Percentiles rank a stretch among this genome's conserved stretches.
phyloP scores from a whole-genome alignment of 805 yeast genomes.

The Metschnikowia arizonensis region DNA sequence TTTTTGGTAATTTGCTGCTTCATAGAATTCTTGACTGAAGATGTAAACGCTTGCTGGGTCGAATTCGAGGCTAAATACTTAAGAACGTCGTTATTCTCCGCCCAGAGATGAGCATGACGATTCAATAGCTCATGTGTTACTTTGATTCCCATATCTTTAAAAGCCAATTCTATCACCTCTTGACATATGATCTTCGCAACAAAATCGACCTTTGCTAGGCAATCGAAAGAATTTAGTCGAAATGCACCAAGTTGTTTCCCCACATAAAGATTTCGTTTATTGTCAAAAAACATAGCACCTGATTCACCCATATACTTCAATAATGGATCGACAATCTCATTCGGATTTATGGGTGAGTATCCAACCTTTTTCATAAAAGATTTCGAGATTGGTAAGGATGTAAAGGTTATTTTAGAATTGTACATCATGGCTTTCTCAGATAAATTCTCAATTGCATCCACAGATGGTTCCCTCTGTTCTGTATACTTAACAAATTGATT shows the following conservation, averaged over 20 bases:
- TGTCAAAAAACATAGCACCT: constrained; percentile 45
- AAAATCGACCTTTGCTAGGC: constrained; percentile 47
- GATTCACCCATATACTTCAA: constrained; percentile 37
- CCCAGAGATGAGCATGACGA: constrained; percentile 46
- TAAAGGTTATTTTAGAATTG: constrained; percentile 19
- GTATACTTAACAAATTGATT: constrained; percentile 12
- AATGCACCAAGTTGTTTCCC: constrained; percentile 52
- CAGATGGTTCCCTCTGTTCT: constrained; percentile 8
- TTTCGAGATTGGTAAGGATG: constrained; percentile 31
- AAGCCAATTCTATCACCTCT: constrained; percentile 45
- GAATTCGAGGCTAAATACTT: constrained; percentile 36
- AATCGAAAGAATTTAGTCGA: constrained; percentile 47
- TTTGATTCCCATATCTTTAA: constrained; percentile 39
- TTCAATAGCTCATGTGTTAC: constrained; percentile 31
- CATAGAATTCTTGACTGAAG: constrained; percentile 26
- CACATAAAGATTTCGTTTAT: constrained; percentile 27
- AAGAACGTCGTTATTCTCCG: constrained; percentile 40
- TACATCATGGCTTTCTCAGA: constrained; percentile 25
- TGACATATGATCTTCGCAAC: constrained; percentile 46
- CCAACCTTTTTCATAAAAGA: constrained; percentile 34
- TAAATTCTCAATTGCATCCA: constrained; percentile 4
- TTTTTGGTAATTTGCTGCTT: constrained; percentile 36
- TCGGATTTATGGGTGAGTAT: constrained; percentile 31
- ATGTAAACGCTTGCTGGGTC: constrained; percentile 42
- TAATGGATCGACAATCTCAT: constrained; percentile 28